phyloP scores from a whole-genome alignment of 139 green algal species.

The Closterium sp. region DNA sequence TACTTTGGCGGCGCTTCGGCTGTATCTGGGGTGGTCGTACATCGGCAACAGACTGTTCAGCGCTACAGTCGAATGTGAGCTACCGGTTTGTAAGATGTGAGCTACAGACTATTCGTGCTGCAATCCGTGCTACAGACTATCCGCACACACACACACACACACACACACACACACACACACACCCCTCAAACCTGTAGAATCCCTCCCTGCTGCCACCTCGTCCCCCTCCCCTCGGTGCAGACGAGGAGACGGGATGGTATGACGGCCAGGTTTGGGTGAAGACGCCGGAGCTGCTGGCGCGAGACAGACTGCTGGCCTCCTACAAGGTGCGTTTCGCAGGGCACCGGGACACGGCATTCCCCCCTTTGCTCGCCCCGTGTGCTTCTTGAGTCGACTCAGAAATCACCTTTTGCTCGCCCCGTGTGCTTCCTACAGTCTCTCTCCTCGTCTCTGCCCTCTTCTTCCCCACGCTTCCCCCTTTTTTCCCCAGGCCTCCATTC shows the following conservation, averaged over 20 bases:
- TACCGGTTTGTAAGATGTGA: neutral
- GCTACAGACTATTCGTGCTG: no score
- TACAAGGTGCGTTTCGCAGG: constrained; percentile 58
- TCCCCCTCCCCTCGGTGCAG: no score
- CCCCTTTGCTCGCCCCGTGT: neutral
- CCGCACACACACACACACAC: neutral
- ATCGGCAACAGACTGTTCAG: constrained; percentile 83
- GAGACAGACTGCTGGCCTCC: constrained; percentile 76
- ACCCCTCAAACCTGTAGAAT: no score
- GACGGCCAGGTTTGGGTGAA: constrained; percentile 70
- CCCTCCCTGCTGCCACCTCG: no score
- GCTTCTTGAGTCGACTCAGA: neutral
- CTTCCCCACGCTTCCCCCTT: neutral
- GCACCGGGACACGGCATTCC: neutral
- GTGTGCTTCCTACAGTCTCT: no score
- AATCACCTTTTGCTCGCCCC: neutral
- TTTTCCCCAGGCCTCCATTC: no score
- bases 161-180: neutral
- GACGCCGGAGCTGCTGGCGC: constrained; percentile 74
- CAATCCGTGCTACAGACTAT: neutral
- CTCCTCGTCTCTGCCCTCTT: neutral
- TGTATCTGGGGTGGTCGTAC: constrained; percentile 88
- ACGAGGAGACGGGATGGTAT: constrained; percentile 80
- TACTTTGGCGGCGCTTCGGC: constrained; percentile 69
- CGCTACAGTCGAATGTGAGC: constrained; percentile 72